These are phyloP conservation scores for Vaccinium macrocarpon DNA, from an alignment of 148 eudicot species.

Conservation along the genomic window DNA sequence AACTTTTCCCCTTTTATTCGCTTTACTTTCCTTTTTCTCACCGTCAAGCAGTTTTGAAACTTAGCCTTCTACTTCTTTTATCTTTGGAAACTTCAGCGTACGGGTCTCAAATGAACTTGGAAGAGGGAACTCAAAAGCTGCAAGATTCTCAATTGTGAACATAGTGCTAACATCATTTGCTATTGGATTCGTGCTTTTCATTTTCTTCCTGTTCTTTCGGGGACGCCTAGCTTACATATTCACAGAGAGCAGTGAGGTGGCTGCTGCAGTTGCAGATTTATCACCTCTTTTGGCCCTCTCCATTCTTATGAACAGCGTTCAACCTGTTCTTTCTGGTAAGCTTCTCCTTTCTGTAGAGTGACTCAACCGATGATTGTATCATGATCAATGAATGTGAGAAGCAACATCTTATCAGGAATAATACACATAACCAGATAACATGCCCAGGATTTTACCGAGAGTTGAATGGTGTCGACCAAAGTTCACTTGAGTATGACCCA, in stretches of 20 bases:
- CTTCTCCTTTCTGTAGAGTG: background rate
- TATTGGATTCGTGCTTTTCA: constrained; percentile 36
- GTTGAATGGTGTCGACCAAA: background rate
- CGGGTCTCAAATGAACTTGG: constrained; percentile 57
- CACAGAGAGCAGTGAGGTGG: constrained; percentile 53
- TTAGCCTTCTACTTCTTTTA: background rate
- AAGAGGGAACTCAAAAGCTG: constrained; percentile 39
- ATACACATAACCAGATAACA: background rate
- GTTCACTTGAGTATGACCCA: background rate
- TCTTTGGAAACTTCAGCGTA: constrained; percentile 27
- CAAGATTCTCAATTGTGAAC: constrained; percentile 35
- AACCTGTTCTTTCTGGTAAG: constrained; percentile 71
- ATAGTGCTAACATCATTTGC: constrained; percentile 29
- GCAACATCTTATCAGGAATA: background rate
- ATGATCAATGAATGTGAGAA: background rate
- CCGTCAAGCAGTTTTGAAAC: background rate
- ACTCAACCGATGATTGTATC: background rate
- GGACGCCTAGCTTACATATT: constrained; percentile 58
- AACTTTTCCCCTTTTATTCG: background rate
- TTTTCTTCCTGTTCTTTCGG: constrained; percentile 42
- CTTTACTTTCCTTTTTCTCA: background rate
- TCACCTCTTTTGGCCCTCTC: constrained; percentile 58
- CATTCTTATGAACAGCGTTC: constrained; percentile 56
- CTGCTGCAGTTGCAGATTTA: constrained; percentile 52
- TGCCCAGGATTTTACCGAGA: background rate